A percentile compares a stretch with the other conserved stretches of the same genome.
Evolutionary conservation across 2,329 filamentous ascomycete species (phyloP).

Genomic region (Coniella vitis): DNA sequence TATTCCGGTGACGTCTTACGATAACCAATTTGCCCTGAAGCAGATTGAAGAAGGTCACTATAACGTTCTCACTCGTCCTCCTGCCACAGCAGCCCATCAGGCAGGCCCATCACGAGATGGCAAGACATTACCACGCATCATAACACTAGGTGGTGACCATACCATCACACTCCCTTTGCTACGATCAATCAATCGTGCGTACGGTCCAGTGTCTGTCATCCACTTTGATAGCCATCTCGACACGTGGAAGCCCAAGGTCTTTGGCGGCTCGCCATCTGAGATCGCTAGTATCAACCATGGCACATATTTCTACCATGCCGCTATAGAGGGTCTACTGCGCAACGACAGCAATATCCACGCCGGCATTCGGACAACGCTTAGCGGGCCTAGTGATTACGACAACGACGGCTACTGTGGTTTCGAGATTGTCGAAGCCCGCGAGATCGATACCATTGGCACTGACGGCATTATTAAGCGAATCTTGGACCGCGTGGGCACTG

Average conservation of each 20-base stretch:
- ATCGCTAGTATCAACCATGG: constrained; percentile 78
- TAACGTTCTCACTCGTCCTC: constrained; percentile 62
- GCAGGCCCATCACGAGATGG: constrained; percentile 63
- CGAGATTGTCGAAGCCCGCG: constrained; percentile 67
- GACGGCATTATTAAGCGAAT: constrained; percentile 76
- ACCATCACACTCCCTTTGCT: constrained; percentile 56
- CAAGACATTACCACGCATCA: constrained; percentile 71
- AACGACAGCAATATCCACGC: constrained; percentile 87
- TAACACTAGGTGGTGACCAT: constrained; percentile 65
- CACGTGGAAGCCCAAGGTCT: constrained; percentile 73
- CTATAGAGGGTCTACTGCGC: constrained; percentile 67
- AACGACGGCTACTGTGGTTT: constrained; percentile 83
- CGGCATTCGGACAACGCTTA: constrained; percentile 76
- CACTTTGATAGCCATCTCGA: constrained; percentile 61
- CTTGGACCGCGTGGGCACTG: constrained; percentile 64
- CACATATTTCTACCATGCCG: constrained; percentile 81
- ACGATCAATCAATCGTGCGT: constrained; percentile 53
- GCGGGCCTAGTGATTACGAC: constrained; percentile 72
- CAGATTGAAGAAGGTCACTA: constrained; percentile 85
- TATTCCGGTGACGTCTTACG: constrained; percentile 80
- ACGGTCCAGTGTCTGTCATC: constrained; percentile 54
- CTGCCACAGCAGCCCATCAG: constrained; percentile 61
- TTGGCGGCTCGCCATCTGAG: constrained; percentile 72
- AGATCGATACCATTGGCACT: constrained; percentile 45
- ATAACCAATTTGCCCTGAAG: constrained; percentile 72